Evolutionary conservation across 2,329 filamentous ascomycete species (phyloP).

Genomic region (Microdochium trichocladiopsis): DNA sequence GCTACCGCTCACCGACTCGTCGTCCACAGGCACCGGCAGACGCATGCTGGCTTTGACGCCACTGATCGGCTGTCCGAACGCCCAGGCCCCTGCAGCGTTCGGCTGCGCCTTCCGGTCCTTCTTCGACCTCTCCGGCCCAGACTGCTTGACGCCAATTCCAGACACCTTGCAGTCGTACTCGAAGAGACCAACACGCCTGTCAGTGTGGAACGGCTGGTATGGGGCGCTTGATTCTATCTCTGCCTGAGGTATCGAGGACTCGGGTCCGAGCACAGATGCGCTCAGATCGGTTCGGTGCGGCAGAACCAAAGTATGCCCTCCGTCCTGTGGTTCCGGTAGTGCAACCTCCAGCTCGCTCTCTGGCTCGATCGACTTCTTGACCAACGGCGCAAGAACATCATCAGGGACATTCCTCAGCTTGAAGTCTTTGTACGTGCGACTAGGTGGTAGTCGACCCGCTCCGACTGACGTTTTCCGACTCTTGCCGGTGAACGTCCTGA

Average conservation of each 20-base stretch:
- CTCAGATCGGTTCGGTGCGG: slow-evolving; percentile 24
- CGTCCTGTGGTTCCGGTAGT: slow-evolving; percentile 45
- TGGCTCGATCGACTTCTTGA: slow-evolving; percentile 48
- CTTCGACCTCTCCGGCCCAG: slow-evolving; percentile 22
- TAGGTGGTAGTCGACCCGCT: slow-evolving; percentile 43
- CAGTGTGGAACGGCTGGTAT: slow-evolving; percentile 93
- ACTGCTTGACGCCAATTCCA: slow-evolving; percentile 12
- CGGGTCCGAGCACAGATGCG: slow-evolving; percentile 38
- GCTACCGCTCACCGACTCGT: slow-evolving; percentile 38
- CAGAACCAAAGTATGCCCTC: slow-evolving; percentile 45
- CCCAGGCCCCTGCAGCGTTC: slow-evolving; percentile 33
- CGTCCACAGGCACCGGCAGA: slow-evolving; percentile 35
- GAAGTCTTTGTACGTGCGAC: slow-evolving; percentile 58
- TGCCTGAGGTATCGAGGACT: slow-evolving; percentile 63
- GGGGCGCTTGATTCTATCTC: slow-evolving; percentile 95
- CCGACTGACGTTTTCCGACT: slow-evolving; percentile 46
- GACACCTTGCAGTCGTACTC: slow-evolving; percentile 38
- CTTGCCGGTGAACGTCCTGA: slow-evolving; percentile 59
- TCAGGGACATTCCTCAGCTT: slow-evolving; percentile 58
- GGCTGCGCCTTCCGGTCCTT: slow-evolving; percentile 27
- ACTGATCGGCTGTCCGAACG: slow-evolving; percentile 50
- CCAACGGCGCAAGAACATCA: slow-evolving; percentile 46
- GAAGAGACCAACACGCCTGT: slow-evolving; percentile 73
- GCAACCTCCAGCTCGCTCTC: slow-evolving; percentile 43
- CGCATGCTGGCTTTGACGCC: slow-evolving; percentile 47